phyloP scores from a whole-genome alignment of 2,329 filamentous ascomycete genomes.

The Pseudogymnoascus sp. region DNA sequence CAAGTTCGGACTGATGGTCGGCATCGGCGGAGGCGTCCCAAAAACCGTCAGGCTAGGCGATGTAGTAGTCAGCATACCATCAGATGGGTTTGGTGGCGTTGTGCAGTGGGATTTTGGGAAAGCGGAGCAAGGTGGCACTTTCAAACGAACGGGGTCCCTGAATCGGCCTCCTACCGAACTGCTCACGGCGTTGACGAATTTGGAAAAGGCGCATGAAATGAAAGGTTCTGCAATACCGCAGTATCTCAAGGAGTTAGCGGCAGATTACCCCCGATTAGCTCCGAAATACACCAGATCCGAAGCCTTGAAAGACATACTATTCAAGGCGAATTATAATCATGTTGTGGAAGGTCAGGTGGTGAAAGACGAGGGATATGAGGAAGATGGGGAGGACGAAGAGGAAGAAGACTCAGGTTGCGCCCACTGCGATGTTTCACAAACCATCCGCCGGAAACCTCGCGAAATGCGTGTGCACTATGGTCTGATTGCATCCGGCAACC shows the following conservation, averaged over 20 bases:
- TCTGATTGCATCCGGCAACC: constrained; percentile 23
- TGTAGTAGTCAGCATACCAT: constrained; percentile 12
- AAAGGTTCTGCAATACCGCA: constrained; percentile 8
- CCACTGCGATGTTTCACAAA: constrained; percentile 17
- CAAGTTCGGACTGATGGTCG: constrained; percentile 35
- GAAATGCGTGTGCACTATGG: constrained; percentile 23
- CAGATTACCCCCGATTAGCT: too few species aligned
- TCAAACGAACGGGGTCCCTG: constrained; percentile 11
- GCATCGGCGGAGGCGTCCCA: constrained; percentile 30
- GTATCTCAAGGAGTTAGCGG: constrained; percentile 6
- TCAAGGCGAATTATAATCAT: constrained; percentile 8
- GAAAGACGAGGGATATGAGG: too few species aligned
- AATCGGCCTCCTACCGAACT: constrained; percentile 9
- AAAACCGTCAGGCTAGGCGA: constrained; percentile 14
- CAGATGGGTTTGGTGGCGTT: neutral
- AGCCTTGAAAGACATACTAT: constrained; percentile 3
- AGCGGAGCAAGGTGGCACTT: neutral
- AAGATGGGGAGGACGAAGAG: constrained; percentile 11
- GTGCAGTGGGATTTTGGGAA: constrained; percentile 6
- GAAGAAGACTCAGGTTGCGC: constrained; percentile 14
- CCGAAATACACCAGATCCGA: neutral
- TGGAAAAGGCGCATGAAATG: constrained; percentile 9
- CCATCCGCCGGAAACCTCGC: constrained; percentile 15
- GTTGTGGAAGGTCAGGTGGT: neutral
- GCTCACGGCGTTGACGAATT: constrained; percentile 4